phyloP scores from a whole-genome alignment of 169 alveolate genomes.

The Eimeria necatrix region DNA sequence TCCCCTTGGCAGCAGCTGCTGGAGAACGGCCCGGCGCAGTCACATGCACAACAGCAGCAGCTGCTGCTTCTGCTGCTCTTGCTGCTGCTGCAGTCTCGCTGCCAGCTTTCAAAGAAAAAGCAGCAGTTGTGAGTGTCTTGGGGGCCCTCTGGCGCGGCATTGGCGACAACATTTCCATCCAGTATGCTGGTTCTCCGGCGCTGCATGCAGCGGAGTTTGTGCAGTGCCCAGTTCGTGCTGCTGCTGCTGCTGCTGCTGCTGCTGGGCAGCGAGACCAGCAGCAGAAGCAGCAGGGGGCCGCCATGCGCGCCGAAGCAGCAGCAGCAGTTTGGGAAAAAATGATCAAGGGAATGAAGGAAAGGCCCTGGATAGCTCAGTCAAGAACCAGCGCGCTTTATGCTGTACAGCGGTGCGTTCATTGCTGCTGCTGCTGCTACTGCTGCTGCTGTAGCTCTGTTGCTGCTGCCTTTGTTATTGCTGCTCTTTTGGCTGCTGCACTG shows the following conservation, averaged over 20 bases:
- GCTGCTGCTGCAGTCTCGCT: background rate
- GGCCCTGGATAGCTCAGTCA: constrained; percentile 63
- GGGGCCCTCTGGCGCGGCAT: constrained; percentile 75
- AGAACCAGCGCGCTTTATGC: constrained; percentile 62
- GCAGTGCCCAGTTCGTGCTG: constrained; percentile 24
- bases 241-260: constrained; percentile 31
- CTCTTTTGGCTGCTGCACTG: too few species aligned
- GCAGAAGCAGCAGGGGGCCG: background rate
- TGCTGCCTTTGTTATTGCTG: background rate
- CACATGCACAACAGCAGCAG: constrained; percentile 4
- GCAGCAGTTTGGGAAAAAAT: constrained; percentile 39
- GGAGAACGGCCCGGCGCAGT: background rate
- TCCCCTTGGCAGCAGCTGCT: background rate
- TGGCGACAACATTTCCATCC: constrained; percentile 68
- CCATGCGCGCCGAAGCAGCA: background rate
- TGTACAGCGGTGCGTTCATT: constrained; percentile 29
- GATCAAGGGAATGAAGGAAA: constrained; percentile 7
- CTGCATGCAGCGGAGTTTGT: constrained; percentile 77
- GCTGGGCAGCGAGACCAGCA: background rate
- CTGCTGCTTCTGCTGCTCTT: background rate
- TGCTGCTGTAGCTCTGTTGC: background rate
- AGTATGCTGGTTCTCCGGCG: constrained; percentile 78
- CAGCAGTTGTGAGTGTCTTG: constrained; percentile 30
- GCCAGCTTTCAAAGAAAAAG: background rate
- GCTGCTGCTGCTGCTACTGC: background rate